Base-by-base conservation (phyloP, 495 filamentous ascomycete genomes). In the Aspergillus mulundensis region DNA sequence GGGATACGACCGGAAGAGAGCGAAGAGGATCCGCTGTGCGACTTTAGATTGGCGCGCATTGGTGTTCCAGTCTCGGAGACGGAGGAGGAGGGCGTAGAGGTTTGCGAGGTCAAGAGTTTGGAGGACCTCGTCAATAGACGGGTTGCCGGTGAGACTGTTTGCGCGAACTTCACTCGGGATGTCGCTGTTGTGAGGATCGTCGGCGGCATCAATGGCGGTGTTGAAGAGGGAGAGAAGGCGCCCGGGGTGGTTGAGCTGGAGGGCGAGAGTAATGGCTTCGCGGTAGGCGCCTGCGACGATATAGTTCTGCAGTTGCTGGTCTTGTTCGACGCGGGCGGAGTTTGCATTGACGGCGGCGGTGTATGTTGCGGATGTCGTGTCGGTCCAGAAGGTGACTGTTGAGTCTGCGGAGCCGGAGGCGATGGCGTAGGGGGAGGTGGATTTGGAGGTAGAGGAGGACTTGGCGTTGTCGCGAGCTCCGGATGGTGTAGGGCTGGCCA, bases 21-120 rank as follows among this genome's bases (percentile, higher is more conserved):
- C 82, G 70, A 81, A 84, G 41, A 99, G 71, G n/a, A 97, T 84
- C 43, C 87, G 81, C 73, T 99, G 94, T 7, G 94, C 86, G 24
- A 97, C 84, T 2, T 81, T 79, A 8, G 91, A 85, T n/a, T 88
- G 94, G 54, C 89, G 78, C 0, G 89, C 92, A 58, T 95, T 97
- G 16, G 94, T 95, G 66, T 97, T 97, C 94, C 94, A 97, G 71
- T 97, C 93, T 24, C 95, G 77, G 43, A 97, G 66, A 34, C 94
- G 76, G 18, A 88, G 73, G 8, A 99, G 79, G 15, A 99, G 80
- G 7, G 77, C 75, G 61, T 86, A 89, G 14, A 99, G 79, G 62
- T 97, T 91, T 53, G 88, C 85, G 56, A 95, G 84, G 12, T 83
- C 86, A 0, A 99, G 80, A n/a, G 71, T 78, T 21, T 77, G 82